Evolutionary conservation across 2,329 filamentous ascomycete species (phyloP), one percentile per base, ranked within the genome.

Genomic region (Penicillium glabrum): DNA sequence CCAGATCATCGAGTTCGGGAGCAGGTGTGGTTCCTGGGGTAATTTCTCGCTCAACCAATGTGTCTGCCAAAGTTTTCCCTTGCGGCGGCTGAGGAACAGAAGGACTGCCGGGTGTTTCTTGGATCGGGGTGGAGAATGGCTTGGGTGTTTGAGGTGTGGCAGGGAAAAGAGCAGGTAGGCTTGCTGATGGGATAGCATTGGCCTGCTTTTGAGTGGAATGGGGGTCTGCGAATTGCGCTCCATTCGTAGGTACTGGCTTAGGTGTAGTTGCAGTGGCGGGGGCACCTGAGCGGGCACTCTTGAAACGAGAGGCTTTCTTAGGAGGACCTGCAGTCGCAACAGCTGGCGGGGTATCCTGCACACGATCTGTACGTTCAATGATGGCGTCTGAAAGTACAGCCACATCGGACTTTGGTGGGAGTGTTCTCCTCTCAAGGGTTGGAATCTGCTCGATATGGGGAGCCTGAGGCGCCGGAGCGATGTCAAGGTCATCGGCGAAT

Each of bases 401-500:
- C 5, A 69, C 61, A 39, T 73, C 69, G 41, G 72, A 56, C 59
- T 67, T 57, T 50, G 62, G 55, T 62, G 61, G 61, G 67, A 67
- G 47, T 64, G 64, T 62, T 46, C 73, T 66, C 35, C 70, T 63
- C 47, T 74, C 55, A 16, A 55, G 24, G n/a, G 29, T 11, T 5
- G 41, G 50, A 23, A 46, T 44, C 16, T 53, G 26, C 41, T 53
- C 41, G 39, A 60, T 45, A 51, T 57, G 23, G 60, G 68, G 46
- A 72, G 76, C 61, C 23, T 74, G 71, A 48, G 76, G 77, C 24
- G 75, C 71, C 46, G 76, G 79, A 29, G 89, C 87, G 60, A 96
- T 86, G 65, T 95, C 90, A 33, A 96, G 77, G 6, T 82, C 80
- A 33, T 87, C 78, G 2, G 91, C 88, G 73, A 96, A 96, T n/a